phyloP scores from a whole-genome alignment of 305 asterid genomes.

The Ajuga reptans region DNA sequence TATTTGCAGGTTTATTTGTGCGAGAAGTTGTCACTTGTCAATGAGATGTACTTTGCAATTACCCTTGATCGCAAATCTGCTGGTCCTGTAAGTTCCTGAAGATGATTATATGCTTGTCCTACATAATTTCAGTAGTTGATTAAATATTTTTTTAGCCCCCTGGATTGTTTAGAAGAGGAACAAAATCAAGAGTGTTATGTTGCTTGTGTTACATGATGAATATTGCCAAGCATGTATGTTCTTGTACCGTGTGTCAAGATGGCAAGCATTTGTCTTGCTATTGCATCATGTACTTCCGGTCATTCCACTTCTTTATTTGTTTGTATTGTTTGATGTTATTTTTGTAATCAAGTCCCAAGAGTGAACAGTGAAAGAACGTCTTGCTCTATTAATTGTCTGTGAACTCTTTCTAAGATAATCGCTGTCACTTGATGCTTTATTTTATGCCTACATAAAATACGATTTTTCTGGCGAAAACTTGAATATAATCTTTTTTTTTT shows the following conservation, averaged over 20 bases:
- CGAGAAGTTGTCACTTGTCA: constrained; percentile 81
- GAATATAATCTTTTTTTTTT: background rate
- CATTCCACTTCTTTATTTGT: background rate
- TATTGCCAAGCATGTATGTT: background rate
- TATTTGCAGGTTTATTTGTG: constrained; percentile 70
- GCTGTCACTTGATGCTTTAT: background rate
- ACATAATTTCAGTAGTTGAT: constrained; percentile 15
- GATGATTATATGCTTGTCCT: background rate
- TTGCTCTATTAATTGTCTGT: background rate
- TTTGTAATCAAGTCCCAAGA: background rate
- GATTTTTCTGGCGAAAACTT: background rate
- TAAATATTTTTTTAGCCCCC: background rate
- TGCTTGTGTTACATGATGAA: background rate
- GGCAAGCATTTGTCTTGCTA: background rate
- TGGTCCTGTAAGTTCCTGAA: constrained; percentile 80
- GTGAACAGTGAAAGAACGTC: background rate
- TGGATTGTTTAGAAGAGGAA: background rate
- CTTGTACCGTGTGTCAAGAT: background rate
- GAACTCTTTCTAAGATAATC: background rate
- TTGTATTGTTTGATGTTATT: background rate
- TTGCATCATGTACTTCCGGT: background rate
- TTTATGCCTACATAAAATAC: background rate
- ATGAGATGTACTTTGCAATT: constrained; percentile 98
- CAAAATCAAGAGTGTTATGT: background rate
- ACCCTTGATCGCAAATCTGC: constrained; percentile 88